Conservation (phyloP, 169 alveolate genomes). For the Amoebophrya sp. region DNA sequence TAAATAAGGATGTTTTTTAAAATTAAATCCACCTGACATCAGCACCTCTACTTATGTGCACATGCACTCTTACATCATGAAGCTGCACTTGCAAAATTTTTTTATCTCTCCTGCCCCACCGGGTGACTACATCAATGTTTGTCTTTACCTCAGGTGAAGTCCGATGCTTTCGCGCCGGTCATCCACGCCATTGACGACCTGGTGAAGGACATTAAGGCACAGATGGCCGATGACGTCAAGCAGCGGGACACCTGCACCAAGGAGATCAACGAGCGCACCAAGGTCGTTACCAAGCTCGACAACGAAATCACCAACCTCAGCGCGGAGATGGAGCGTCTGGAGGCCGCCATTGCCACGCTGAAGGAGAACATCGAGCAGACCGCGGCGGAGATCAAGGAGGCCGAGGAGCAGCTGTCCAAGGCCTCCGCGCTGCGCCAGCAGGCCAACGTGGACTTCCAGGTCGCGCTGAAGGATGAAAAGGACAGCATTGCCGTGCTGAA, state of each 20-base stretch:
- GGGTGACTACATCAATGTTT: not conserved
- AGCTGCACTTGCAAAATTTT: too few relatives aligned
- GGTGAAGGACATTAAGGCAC: not conserved
- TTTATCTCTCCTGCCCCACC: too few relatives aligned
- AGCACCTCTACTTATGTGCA: too few relatives aligned
- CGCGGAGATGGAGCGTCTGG: not conserved
- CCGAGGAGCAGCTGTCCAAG: not conserved
- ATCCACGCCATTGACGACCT: not conserved
- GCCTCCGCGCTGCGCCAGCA: not conserved
- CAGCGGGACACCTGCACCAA: not conserved
- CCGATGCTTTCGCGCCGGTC: not conserved
- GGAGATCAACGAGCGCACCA: not conserved
- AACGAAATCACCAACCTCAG: not conserved
- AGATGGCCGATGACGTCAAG: not conserved
- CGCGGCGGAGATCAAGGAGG: not conserved
- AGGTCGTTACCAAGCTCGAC: not conserved
- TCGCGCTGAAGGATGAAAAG: not conserved
- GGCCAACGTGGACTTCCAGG: not conserved
- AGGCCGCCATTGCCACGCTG: not conserved
- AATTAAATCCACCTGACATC: too few relatives aligned
- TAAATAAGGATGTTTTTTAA: too few relatives aligned
- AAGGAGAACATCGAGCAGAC: not conserved
- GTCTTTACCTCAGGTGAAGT: not conserved
- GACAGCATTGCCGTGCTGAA: not conserved
- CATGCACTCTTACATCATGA: too few relatives aligned